phyloP scores from a whole-genome alignment of 257 asterid species.

The Paraleonurus japonicus region DNA sequence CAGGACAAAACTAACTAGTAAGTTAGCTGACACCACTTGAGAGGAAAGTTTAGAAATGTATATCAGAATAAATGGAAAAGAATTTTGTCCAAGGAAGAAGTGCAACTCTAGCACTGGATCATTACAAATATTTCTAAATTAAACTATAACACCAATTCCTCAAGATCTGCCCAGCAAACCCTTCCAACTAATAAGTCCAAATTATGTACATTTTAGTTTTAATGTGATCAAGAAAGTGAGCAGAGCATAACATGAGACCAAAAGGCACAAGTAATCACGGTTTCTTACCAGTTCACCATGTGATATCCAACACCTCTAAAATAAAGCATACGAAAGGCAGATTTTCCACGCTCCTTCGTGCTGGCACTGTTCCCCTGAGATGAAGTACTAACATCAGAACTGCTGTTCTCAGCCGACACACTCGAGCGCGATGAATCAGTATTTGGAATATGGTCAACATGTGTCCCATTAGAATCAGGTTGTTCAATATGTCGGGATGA shows the following conservation, averaged over 20 bases:
- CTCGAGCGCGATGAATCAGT: conserved; percentile 37
- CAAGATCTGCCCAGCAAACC: neutral
- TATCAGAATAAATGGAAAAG: neutral
- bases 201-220: neutral
- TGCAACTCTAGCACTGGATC: neutral
- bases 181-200: neutral
- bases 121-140: no score
- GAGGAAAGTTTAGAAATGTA: neutral
- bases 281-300: conserved; percentile 96
- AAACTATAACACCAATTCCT: no score
- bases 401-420: conserved; percentile 44
- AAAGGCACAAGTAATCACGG: conserved; percentile 24
- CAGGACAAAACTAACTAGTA: neutral
- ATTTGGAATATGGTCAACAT: conserved; percentile 40
- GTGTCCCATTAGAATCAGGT: conserved; percentile 51
- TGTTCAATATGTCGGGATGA: conserved; percentile 38
- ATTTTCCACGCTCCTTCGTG: conserved; percentile 65
- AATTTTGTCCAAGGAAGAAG: neutral
- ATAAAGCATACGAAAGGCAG: conserved; percentile 67
- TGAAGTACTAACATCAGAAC: conserved; percentile 60
- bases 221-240: conserved; percentile 13
- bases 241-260: conserved; percentile 5
- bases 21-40: neutral
- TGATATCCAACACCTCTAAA: conserved; percentile 83
- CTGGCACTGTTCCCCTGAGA: conserved; percentile 53